Percentiles rank a stretch among this genome's conserved stretches.
These are phyloP conservation scores for Diospyros kaki DNA, from an alignment of 148 eudicot genomes.

Conservation along the genomic window DNA sequence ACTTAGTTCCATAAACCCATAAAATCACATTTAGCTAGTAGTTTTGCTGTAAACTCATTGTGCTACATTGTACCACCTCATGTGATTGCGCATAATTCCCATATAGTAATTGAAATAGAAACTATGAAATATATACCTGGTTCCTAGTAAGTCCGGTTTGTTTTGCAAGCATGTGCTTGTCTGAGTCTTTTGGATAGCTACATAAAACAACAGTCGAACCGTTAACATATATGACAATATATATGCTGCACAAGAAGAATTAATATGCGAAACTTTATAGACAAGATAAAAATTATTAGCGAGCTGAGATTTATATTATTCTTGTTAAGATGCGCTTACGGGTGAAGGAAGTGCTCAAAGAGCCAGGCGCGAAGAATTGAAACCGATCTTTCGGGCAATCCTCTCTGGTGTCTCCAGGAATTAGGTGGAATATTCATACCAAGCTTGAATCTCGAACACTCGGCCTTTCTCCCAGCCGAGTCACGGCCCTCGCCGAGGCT, in stretches of 20 bases:
- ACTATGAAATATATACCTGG: conserved; percentile 35
- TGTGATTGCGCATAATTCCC: too few relatives aligned
- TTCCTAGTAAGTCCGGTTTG: conserved; percentile 76
- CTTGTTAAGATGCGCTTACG: conserved; percentile 37
- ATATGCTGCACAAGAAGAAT: too few relatives aligned
- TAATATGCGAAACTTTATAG: too few relatives aligned
- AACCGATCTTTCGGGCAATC: conserved; percentile 86
- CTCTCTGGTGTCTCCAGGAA: conserved; percentile 96
- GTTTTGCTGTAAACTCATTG: too few relatives aligned
- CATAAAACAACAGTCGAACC: neutral
- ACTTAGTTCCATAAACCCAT: conserved; percentile 55
- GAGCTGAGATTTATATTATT: too few relatives aligned
- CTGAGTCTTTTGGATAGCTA: conserved; percentile 72
- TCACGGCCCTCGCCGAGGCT: conserved; percentile 65
- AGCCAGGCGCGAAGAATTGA: conserved; percentile 98
- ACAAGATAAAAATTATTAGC: too few relatives aligned
- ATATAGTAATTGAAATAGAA: too few relatives aligned
- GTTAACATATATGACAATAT: too few relatives aligned
- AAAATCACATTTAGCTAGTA: conserved; percentile 16
- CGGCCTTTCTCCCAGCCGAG: conserved; percentile 76
- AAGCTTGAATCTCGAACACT: conserved; percentile 74
- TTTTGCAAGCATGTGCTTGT: conserved; percentile 70
- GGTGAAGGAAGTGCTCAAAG: conserved; percentile 95
- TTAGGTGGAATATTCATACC: conserved; percentile 81
- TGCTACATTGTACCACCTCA: too few relatives aligned